Conservation (phyloP, 1,284 basidiomycete species). For the Singerocomus inundabilis region DNA sequence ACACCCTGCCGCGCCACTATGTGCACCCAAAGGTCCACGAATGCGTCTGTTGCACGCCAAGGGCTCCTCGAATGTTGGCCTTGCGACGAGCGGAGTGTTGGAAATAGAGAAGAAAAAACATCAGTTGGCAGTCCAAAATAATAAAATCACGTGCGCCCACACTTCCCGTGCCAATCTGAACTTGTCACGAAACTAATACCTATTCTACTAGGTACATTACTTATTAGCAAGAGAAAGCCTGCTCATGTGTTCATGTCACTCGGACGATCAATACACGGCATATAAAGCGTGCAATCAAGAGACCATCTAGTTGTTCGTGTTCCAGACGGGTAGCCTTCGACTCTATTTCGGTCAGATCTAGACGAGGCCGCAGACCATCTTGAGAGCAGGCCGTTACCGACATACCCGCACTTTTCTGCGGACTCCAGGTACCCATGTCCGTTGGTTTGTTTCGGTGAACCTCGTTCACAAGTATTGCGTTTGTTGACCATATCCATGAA, state of each 20-base stretch:
- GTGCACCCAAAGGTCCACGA: slow-evolving; percentile 4
- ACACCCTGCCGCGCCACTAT: slow-evolving; percentile 10
- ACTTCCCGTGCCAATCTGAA: too few species aligned
- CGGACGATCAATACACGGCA: too few species aligned
- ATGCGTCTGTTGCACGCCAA: slow-evolving; percentile 5
- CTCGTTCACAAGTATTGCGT: background rate
- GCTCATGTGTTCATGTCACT: too few species aligned
- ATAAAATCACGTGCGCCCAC: too few species aligned
- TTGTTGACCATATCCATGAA: background rate
- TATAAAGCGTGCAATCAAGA: background rate
- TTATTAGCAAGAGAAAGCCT: too few species aligned
- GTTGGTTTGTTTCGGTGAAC: too few species aligned
- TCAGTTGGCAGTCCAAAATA: background rate
- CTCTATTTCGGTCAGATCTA: background rate
- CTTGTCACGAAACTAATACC: too few species aligned
- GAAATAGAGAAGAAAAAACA: background rate
- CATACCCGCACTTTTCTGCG: too few species aligned
- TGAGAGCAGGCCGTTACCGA: too few species aligned
- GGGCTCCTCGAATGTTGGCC: background rate
- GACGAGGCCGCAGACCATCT: background rate
- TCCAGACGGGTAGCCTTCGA: background rate
- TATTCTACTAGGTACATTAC: too few species aligned
- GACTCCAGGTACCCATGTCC: background rate
- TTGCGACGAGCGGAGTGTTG: slow-evolving; percentile 6
- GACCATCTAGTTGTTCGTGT: background rate